These are phyloP conservation scores for carrot (Daucus carota) DNA, from an alignment of 129 eudicot genomes.

Conservation along the genomic window DH1_v3.0 NC_030384.2:47862501-47863000, in stretches of 20 bases:
- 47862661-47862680: background rate
- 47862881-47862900: background rate
- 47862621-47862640: background rate
- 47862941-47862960: background rate
- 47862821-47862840: background rate
- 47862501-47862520: background rate
- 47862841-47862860: background rate
- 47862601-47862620: too few relatives aligned
- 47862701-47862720: background rate
- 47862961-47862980: background rate
- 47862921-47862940: background rate
- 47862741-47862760: background rate
- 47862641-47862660: background rate
- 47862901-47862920: conserved; percentile 1
- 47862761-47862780: too few relatives aligned
- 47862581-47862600: background rate
- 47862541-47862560: too few relatives aligned
- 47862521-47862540: background rate
- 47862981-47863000: background rate
- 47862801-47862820: too few relatives aligned
- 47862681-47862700: background rate
- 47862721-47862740: background rate
- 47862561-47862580: background rate
- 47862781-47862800: too few relatives aligned
- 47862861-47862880: conserved; percentile 4